A percentile compares a stretch with the other conserved stretches of the same genome.
Evolutionary conservation across 2,329 filamentous ascomycete species (phyloP).

Genomic region (Colletotrichum orchidophilum): DNA sequence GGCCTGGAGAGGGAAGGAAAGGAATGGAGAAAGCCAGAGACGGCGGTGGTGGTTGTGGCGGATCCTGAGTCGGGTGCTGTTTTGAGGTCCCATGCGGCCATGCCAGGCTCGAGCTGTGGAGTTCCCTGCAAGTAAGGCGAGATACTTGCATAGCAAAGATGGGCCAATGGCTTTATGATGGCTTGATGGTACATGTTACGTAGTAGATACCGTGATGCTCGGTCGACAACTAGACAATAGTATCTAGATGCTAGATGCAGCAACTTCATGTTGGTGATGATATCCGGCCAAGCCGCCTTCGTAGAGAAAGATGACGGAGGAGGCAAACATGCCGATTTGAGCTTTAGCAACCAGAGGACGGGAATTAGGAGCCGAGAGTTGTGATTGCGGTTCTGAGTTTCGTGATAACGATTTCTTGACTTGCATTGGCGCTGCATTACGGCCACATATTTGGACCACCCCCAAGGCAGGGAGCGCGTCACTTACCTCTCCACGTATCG

Average conservation of each 20-base stretch:
- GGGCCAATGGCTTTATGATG: neutral
- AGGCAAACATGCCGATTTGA: neutral
- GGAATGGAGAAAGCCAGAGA: neutral
- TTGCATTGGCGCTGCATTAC: slow-evolving; percentile 1
- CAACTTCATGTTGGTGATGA: neutral
- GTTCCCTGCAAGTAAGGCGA: slow-evolving; percentile 5
- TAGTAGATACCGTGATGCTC: neutral
- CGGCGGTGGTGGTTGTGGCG: neutral
- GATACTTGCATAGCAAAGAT: slow-evolving; percentile 4
- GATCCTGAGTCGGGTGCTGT: neutral
- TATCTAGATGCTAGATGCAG: neutral
- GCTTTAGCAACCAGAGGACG: neutral
- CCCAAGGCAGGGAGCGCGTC: neutral
- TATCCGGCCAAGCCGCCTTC: neutral
- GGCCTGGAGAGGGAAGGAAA: slow-evolving; percentile 14
- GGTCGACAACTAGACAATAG: no score
- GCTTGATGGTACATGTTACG: neutral
- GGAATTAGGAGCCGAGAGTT: neutral
- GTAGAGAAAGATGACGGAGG: no score
- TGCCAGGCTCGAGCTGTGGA: neutral
- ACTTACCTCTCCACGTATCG: neutral
- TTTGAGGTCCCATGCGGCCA: neutral
- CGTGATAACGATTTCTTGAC: neutral
- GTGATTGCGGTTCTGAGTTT: neutral
- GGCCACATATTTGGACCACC: neutral